Evolutionary conservation across 805 yeast genomes (phyloP).

Genomic region (Yamadazyma akitaensis): DNA sequence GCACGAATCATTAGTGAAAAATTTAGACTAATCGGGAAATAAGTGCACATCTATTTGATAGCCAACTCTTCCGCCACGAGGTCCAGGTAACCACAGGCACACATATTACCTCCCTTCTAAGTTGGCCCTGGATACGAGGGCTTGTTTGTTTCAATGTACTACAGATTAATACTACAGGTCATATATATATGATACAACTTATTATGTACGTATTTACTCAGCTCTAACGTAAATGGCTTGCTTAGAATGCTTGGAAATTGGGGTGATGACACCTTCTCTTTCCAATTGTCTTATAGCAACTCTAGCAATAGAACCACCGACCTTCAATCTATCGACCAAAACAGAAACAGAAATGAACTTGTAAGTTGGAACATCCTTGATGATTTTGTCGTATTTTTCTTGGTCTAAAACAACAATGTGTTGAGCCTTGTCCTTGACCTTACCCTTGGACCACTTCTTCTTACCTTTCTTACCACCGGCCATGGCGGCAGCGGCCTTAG

Average conservation of each 20-base stretch:
- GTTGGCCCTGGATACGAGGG: too few relatives aligned
- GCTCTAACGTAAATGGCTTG: slow-evolving; percentile 95
- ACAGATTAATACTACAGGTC: background rate
- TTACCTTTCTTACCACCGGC: slow-evolving; percentile 99
- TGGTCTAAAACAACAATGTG: slow-evolving; percentile 97
- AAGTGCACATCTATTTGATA: background rate
- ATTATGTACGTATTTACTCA: slow-evolving; percentile 22
- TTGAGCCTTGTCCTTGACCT: slow-evolving; percentile 99
- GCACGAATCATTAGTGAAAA: background rate
- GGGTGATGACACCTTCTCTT: slow-evolving; percentile 90
- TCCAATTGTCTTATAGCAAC: slow-evolving; percentile 95
- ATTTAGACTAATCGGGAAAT: background rate
- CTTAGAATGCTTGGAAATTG: slow-evolving; percentile 91
- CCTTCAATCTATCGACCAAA: slow-evolving; percentile 97
- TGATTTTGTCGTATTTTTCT: slow-evolving; percentile 97
- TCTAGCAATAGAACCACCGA: slow-evolving; percentile 99
- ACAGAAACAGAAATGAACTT: slow-evolving; percentile 97
- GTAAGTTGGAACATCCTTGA: slow-evolving; percentile 99
- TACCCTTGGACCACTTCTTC: slow-evolving; percentile 99
- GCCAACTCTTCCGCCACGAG: background rate
- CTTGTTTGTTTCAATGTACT: background rate
- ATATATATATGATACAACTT: slow-evolving; percentile 8
- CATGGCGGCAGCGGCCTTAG: slow-evolving; percentile 99
- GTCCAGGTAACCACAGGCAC: too few relatives aligned
- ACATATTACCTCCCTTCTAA: too few relatives aligned